Conservation (phyloP, 129 eudicot genomes). For the Silybum marianum region DNA sequence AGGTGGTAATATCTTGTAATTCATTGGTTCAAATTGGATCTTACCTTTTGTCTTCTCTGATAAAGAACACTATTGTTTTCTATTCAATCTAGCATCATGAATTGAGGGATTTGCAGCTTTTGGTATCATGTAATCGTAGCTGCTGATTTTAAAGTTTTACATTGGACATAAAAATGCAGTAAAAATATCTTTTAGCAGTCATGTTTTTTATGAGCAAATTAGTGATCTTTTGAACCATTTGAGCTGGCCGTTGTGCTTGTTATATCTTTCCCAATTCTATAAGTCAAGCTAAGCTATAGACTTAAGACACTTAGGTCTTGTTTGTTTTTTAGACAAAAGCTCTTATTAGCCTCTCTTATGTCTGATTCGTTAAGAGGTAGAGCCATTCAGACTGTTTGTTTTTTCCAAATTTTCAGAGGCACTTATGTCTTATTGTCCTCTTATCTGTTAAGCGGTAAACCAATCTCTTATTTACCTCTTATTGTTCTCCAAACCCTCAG, state of each 20-base stretch:
- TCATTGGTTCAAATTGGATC: slow-evolving; percentile 13
- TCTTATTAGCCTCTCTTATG: no score
- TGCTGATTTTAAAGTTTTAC: neutral
- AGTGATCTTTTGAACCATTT: slow-evolving; percentile 14
- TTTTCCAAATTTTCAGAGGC: no score
- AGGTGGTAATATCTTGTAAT: neutral
- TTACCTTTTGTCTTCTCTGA: neutral
- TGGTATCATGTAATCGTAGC: neutral
- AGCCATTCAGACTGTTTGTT: no score
- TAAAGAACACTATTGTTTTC: neutral
- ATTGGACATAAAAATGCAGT: neutral
- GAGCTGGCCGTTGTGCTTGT: neutral
- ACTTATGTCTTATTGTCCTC: no score
- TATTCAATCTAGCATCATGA: neutral
- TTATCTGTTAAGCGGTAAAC: no score
- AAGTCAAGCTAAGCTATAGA: slow-evolving; percentile 8
- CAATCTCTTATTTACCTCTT: no score
- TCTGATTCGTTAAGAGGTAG: no score
- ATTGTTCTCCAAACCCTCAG: no score
- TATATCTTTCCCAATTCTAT: neutral
- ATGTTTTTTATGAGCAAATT: neutral
- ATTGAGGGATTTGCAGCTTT: neutral
- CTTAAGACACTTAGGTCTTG: neutral
- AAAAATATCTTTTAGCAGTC: neutral
- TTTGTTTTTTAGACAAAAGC: no score